Evolutionary conservation across 495 filamentous ascomycete genomes (phyloP).

Genomic region (Hypoxylon lienhwacheense): DNA sequence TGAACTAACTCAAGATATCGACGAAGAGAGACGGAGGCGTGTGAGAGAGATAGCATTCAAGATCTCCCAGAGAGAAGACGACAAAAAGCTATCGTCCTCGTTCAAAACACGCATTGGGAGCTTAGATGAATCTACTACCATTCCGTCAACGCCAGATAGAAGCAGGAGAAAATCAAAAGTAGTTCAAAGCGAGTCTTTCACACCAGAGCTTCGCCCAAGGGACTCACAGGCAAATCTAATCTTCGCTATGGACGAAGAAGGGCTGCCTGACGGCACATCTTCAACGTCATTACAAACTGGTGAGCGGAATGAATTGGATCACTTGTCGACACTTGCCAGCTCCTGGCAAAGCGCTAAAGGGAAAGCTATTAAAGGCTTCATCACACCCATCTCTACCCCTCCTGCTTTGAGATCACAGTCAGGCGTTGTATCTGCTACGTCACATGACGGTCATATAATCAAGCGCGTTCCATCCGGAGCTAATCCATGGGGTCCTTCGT

Average conservation of each 20-base stretch:
- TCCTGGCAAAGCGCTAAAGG: slow-evolving; percentile 42
- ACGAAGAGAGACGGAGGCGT: slow-evolving; percentile 53
- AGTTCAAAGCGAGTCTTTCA: slow-evolving; percentile 51
- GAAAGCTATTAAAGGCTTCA: slow-evolving; percentile 34
- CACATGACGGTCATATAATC: slow-evolving; percentile 3
- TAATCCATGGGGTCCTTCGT: slow-evolving; percentile 64
- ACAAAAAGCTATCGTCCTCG: slow-evolving; percentile 54
- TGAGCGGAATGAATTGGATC: slow-evolving; percentile 26
- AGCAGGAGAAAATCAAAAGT: slow-evolving; percentile 50
- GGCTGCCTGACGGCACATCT: slow-evolving; percentile 12
- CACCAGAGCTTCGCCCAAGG: slow-evolving; percentile 65
- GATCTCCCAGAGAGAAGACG: slow-evolving; percentile 60
- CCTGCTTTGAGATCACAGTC: slow-evolving; percentile 1
- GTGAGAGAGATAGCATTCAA: slow-evolving; percentile 59
- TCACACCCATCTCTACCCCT: slow-evolving; percentile 10
- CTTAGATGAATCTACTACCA: slow-evolving; percentile 55
- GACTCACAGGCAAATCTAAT: slow-evolving; percentile 75
- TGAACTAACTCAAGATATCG: slow-evolving; percentile 52
- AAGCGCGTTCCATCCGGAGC: slow-evolving; percentile 30
- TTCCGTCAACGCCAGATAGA: slow-evolving; percentile 60
- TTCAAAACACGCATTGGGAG: slow-evolving; percentile 53
- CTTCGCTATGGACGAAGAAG: slow-evolving; percentile 93
- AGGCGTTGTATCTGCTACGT: neutral
- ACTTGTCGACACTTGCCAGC: slow-evolving; percentile 19
- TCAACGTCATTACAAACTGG: neutral